phyloP scores from a whole-genome alignment of 441 rosid species.

The Adansonia madagascariensis region DNA sequence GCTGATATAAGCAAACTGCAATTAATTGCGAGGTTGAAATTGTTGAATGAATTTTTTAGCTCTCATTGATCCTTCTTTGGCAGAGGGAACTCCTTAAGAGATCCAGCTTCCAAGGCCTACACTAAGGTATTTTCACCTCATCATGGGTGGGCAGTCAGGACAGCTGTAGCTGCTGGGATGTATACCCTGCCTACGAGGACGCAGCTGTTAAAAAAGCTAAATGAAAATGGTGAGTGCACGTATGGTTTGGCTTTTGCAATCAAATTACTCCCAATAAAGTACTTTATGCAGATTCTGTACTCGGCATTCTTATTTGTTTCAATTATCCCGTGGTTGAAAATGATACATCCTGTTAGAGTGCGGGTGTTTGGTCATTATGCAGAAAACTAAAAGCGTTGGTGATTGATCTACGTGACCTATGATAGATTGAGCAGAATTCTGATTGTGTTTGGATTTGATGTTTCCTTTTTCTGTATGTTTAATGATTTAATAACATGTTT shows the following conservation, averaged over 20 bases:
- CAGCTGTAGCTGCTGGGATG: constrained; percentile 93
- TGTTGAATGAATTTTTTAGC: constrained; percentile 5
- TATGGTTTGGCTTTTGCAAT: constrained; percentile 29
- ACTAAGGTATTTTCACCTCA: constrained; percentile 90
- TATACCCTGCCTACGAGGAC: constrained; percentile 84
- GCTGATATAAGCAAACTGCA: constrained; percentile 7
- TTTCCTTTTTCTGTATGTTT: not conserved
- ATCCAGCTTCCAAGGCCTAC: constrained; percentile 88
- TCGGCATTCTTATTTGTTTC: not conserved
- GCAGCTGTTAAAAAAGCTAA: constrained; percentile 71
- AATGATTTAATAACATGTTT: not conserved
- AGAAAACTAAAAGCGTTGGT: not conserved
- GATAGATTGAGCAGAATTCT: not conserved
- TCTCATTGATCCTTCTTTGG: constrained; percentile 26
- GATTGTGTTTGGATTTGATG: not conserved
- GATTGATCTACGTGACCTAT: not conserved
- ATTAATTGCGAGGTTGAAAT: constrained; percentile 15
- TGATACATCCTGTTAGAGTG: not conserved
- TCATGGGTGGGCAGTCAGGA: constrained; percentile 92
- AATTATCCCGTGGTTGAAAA: not conserved
- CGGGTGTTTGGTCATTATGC: not conserved
- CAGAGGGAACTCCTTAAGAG: constrained; percentile 81
- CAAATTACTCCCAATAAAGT: not conserved
- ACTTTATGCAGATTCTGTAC: not conserved
- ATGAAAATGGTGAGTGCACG: constrained; percentile 77